These are phyloP conservation scores for Ogataea allantospora DNA, from an alignment of 805 yeast species.

Conservation along the genomic window DNA sequence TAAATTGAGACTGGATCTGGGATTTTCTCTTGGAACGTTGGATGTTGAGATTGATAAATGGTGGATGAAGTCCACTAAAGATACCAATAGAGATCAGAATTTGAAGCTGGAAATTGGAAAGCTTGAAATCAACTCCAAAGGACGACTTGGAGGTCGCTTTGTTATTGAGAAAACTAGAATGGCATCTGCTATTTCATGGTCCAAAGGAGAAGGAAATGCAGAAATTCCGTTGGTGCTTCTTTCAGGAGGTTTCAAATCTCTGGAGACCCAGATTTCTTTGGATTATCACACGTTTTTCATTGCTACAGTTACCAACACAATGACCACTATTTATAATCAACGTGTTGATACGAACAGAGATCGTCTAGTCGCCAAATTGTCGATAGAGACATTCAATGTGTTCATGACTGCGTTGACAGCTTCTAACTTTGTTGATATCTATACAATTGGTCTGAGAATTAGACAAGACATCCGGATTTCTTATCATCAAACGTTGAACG, in stretches of 20 bases:
- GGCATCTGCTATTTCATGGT: constrained; percentile 74
- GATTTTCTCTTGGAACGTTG: constrained; percentile 76
- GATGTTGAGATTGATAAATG: constrained; percentile 52
- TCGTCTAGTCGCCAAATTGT: constrained; percentile 51
- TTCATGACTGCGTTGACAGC: constrained; percentile 84
- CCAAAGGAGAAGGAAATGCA: constrained; percentile 38
- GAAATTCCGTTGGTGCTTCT: constrained; percentile 68
- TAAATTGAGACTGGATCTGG: constrained; percentile 66
- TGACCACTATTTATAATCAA: constrained; percentile 66
- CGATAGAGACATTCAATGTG: constrained; percentile 52
- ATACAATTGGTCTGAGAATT: constrained; percentile 66
- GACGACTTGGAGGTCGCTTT: constrained; percentile 79
- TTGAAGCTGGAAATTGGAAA: constrained; percentile 58
- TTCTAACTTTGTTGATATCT: constrained; percentile 76
- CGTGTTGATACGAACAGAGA: constrained; percentile 56
- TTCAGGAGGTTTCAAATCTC: constrained; percentile 51
- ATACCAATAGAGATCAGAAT: constrained; percentile 68
- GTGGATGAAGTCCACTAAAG: constrained; percentile 70
- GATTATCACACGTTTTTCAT: constrained; percentile 86
- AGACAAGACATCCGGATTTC: constrained; percentile 69
- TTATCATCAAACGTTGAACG: constrained; percentile 71
- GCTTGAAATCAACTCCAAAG: constrained; percentile 55
- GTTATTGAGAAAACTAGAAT: constrained; percentile 46
- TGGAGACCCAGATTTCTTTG: constrained; percentile 64
- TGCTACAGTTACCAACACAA: constrained; percentile 46